Evolutionary conservation across 768 basidiomycete species (phyloP), one percentile per base, ranked within the genome.

Genomic region (Sporobolomyces pararoseus): DNA sequence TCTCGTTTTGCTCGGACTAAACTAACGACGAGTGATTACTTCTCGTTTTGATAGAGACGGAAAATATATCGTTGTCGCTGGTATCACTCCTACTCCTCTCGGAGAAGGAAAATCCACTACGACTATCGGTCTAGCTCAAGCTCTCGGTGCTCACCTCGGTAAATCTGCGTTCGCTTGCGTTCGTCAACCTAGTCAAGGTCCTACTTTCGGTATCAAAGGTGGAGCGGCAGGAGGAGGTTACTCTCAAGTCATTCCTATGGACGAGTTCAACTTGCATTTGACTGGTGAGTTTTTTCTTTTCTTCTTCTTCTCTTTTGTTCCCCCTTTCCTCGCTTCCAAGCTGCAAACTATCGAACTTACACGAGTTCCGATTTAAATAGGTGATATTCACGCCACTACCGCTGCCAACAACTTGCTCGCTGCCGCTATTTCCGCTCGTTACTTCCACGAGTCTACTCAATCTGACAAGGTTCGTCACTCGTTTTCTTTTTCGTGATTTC

Each of bases 61-160:
- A 51, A 98, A 98, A 81, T 98, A 99, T 77, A 91, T 99, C 75
- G 85, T 98, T 75, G 88, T 99, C 54, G 87, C 96, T 54, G 96
- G 91, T 7, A 54, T 64, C 75, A 46, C 79, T 17, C 44, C 65
- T 29, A 69, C 60, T 46, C 60, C 65, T 42, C 84, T 98, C 39
- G 95, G 95, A 52, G 96, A 98, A 82, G 96, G 96, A 50, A 98
- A 99, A 80, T 97, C 94, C 7, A 98, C 96, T 7, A 98, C 94
- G 0, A 97, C 94, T 17, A 91, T 97, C 73, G 95, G 95, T 78
- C 84, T 99, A 62, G 91, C 93, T 13, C 95, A 99, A 79, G 95
- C 95, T 37, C 84, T 99, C 67, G 92, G 92, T 50, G 96, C 94
- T 53, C 92, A 96, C 79, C 86, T 97, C 42, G 87, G 88, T 67